A percentile compares a stretch with the other conserved stretches of the same genome.
phyloP scores from a whole-genome alignment of 2,329 filamentous ascomycete genomes.

The Allantophomopsis cytisporea region DNA sequence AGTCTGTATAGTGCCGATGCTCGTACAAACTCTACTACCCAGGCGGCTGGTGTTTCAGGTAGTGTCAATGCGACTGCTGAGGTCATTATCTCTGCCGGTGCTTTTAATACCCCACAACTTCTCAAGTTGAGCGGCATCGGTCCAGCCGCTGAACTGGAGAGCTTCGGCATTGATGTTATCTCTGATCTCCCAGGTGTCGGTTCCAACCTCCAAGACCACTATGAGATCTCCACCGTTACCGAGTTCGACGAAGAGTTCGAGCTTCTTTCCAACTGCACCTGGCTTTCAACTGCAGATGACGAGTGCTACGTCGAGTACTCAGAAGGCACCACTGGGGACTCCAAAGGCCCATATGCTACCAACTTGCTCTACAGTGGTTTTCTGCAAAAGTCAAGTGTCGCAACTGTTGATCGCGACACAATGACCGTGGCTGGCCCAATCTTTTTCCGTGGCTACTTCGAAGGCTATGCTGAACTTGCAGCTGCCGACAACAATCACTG shows the following conservation, averaged over 20 bases:
- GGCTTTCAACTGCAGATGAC: conserved; percentile 17
- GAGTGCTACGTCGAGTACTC: conserved; percentile 18
- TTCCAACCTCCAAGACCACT: conserved; percentile 41
- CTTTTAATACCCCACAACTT: conserved; percentile 28
- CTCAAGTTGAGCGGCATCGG: conserved; percentile 30
- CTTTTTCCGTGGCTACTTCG: conserved; percentile 26
- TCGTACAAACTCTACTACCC: conserved; percentile 16
- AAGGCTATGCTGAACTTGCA: conserved; percentile 21
- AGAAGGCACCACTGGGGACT: background rate
- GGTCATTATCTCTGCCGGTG: conserved; percentile 31
- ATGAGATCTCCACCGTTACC: conserved; percentile 28
- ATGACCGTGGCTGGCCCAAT: conserved; percentile 17
- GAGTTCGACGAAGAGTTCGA: conserved; percentile 25
- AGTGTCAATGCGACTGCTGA: conserved; percentile 22
- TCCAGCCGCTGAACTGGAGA: conserved; percentile 19
- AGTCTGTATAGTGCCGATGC: conserved; percentile 27
- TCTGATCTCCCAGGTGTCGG: conserved; percentile 43
- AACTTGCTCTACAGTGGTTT: conserved; percentile 33
- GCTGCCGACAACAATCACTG: conserved; percentile 24
- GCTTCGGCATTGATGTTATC: conserved; percentile 32
- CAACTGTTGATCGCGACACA: conserved; percentile 22
- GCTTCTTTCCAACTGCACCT: conserved; percentile 19
- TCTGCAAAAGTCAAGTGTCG: conserved; percentile 17
- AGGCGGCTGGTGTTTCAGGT: conserved; percentile 9
- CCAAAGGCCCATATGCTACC: conserved; percentile 18